Conservation (phyloP, 1,139 yeast species). For the Saccharomycopsis crataegensis region DNA sequence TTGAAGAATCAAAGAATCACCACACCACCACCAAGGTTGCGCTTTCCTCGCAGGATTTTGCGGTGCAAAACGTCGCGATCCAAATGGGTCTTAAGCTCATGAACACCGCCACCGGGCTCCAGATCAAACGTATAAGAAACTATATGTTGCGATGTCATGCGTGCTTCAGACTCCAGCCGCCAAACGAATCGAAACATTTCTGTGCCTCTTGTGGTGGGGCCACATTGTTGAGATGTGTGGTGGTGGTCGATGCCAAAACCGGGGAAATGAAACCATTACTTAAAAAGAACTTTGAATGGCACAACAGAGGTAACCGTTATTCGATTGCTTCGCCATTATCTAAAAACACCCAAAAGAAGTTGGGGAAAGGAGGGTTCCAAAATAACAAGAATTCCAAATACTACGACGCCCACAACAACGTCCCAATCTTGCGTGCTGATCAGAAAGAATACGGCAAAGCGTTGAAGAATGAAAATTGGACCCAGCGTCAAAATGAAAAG, state of each 20-base stretch:
- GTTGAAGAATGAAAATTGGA: constrained; percentile 82
- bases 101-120: constrained; percentile 78
- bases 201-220: constrained; percentile 97
- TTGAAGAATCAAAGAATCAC: constrained; percentile 32
- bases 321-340: constrained; percentile 71
- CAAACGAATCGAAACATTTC: constrained; percentile 77
- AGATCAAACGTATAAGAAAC: constrained; percentile 77
- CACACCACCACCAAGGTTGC: constrained; percentile 55
- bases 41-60: constrained; percentile 91
- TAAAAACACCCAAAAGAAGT: constrained; percentile 51
- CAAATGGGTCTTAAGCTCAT: constrained; percentile 84
- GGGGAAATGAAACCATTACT: constrained; percentile 88
- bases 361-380: constrained; percentile 68
- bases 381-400: constrained; percentile 56
- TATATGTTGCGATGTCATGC: constrained; percentile 97
- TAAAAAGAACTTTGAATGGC: constrained; percentile 91
- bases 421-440: constrained; percentile 70
- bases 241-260: constrained; percentile 67
- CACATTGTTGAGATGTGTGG: constrained; percentile 85
- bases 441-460: constrained; percentile 91
- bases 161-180: constrained; percentile 75
- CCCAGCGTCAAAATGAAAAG: constrained; percentile 78
- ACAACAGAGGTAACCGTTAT: constrained; percentile 76
- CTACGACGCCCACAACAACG: constrained; percentile 34
- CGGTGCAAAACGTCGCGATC: constrained; percentile 90